A percentile compares a stretch with the other conserved stretches of the same genome.
Evolutionary conservation across 345 rosid genomes (phyloP).

Genomic region (Lagerstroemia speciosa): DNA sequence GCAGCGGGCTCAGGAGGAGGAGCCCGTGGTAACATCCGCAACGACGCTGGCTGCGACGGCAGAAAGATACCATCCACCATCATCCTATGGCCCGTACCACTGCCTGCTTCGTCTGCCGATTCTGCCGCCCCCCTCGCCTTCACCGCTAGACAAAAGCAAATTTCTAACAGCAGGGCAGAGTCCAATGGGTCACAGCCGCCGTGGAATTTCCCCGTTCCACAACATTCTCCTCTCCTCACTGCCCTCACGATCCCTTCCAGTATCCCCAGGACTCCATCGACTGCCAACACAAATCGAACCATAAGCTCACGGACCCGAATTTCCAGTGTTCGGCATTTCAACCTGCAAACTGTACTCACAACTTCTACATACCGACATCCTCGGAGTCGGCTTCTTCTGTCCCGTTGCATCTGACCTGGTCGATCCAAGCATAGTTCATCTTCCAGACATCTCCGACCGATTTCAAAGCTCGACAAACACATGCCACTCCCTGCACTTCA

Average conservation of each 20-base stretch:
- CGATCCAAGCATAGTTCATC: slow-evolving; percentile 11
- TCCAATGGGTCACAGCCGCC: neutral
- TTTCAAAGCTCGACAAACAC: slow-evolving; percentile 8
- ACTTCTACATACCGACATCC: slow-evolving; percentile 5
- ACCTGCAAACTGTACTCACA: neutral
- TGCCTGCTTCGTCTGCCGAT: neutral
- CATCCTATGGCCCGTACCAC: neutral
- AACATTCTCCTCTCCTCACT: slow-evolving; percentile 23
- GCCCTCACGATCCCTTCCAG: slow-evolving; percentile 41
- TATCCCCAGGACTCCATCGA: slow-evolving; percentile 41
- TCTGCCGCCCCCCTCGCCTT: neutral
- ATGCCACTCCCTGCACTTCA: slow-evolving; percentile 13
- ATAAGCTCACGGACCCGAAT: neutral
- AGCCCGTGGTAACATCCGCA: too few species aligned
- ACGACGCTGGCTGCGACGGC: neutral
- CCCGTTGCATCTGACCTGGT: neutral
- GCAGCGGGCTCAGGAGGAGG: neutral
- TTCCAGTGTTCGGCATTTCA: neutral
- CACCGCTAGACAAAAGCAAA: neutral
- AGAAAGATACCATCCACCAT: neutral
- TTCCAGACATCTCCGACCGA: slow-evolving; percentile 8
- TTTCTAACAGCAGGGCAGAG: neutral
- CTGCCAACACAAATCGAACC: slow-evolving; percentile 18
- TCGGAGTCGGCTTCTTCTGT: neutral
- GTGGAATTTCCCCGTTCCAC: neutral